Conservation (phyloP, 768 basidiomycete genomes). For the Gautieria morchelliformis region DNA sequence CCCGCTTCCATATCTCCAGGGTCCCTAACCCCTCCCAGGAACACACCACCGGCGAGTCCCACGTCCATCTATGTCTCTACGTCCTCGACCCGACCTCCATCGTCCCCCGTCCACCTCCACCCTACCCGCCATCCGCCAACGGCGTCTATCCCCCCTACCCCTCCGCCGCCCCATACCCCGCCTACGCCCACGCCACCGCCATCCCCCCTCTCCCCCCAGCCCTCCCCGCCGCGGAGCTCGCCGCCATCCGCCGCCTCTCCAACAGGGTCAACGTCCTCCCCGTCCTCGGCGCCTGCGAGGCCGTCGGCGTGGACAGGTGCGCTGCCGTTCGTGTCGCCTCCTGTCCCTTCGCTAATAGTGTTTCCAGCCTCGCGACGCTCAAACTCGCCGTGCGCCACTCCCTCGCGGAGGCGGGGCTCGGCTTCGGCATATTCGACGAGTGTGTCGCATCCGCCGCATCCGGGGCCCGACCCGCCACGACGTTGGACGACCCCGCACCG, state of each 20-base stretch:
- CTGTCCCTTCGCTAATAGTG: no score
- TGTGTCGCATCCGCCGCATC: constrained; percentile 19
- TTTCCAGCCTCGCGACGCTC: constrained; percentile 62
- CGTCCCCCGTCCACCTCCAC: constrained; percentile 60
- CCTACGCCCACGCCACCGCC: constrained; percentile 46
- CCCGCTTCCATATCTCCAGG: constrained; percentile 11
- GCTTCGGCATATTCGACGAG: constrained; percentile 87
- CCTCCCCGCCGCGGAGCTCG: constrained; percentile 62
- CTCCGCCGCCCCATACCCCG: no score
- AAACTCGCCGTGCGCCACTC: constrained; percentile 74
- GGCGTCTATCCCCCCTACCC: constrained; percentile 16
- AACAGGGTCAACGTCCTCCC: constrained; percentile 81
- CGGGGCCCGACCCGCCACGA: no score
- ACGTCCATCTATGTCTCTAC: constrained; percentile 80
- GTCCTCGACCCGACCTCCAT: constrained; percentile 81
- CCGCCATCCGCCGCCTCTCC: constrained; percentile 70
- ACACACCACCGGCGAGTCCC: constrained; percentile 60
- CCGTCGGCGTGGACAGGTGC: constrained; percentile 59
- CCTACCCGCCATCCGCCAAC: constrained; percentile 46
- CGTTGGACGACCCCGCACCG: no score
- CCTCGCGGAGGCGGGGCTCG: constrained; percentile 76
- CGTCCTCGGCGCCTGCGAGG: constrained; percentile 74
- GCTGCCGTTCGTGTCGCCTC: no score
- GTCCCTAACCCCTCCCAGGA: constrained; percentile 37
- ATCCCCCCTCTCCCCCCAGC: constrained; percentile 51